A percentile compares a stretch with the other conserved stretches of the same genome.
These are phyloP conservation scores for Sclerotinia trifoliorum DNA, from an alignment of 2,329 filamentous ascomycete species.

Conservation along the genomic window DNA sequence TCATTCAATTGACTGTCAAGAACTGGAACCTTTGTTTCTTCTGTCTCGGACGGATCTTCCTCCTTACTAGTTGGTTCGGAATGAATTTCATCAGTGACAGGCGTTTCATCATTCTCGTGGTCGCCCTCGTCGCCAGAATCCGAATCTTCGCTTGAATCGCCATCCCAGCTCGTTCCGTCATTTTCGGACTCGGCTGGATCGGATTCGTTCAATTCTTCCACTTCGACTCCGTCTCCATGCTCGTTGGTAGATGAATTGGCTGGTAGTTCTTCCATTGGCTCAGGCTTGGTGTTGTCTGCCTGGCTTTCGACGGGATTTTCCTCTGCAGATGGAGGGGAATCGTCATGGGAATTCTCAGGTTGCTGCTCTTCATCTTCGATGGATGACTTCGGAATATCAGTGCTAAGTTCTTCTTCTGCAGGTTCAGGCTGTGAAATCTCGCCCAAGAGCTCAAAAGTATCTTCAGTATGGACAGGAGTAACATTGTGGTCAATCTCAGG, in stretches of 20 bases:
- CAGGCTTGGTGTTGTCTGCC: not conserved
- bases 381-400: not conserved
- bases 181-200: not conserved
- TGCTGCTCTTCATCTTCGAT: not conserved
- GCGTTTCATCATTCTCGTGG: not conserved
- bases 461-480: not conserved
- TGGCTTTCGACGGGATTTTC: not conserved
- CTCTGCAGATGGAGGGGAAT: not conserved
- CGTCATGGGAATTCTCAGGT: not conserved
- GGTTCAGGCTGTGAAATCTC: not conserved
- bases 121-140: not conserved
- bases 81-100: not conserved
- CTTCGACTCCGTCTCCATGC: not conserved
- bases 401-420: not conserved
- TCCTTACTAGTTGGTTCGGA: not conserved
- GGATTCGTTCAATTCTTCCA: not conserved
- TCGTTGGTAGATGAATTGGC: not conserved
- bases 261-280: not conserved
- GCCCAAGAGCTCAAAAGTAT: not conserved
- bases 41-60: not conserved
- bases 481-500: not conserved
- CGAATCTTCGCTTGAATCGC: not conserved
- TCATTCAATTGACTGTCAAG: not conserved
- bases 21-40: not conserved
- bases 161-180: slow-evolving; percentile 4